phyloP scores from a whole-genome alignment of 495 filamentous ascomycete species.

The Lindgomyces ingoldianus region DNA sequence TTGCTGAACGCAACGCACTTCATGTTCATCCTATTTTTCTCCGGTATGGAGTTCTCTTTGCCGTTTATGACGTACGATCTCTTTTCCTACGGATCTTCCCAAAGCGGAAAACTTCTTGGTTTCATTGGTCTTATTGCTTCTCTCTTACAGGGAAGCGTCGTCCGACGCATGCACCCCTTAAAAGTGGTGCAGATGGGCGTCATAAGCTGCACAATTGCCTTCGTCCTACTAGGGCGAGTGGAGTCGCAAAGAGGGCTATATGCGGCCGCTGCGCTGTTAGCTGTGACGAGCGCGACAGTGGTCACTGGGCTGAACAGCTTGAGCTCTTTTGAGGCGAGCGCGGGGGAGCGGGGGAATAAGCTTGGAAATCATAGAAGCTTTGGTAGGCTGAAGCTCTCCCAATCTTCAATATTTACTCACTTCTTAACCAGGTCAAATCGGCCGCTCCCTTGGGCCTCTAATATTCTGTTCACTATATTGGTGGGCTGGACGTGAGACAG shows the following conservation, averaged over 20 bases:
- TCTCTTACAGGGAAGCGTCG: conserved; percentile 81
- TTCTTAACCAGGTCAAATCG: conserved; percentile 66
- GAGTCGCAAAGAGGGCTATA: conserved; percentile 69
- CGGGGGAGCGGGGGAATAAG: conserved; percentile 79
- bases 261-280: conserved; percentile 74
- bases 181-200: conserved; percentile 77
- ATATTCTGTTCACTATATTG: conserved; percentile 97
- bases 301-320: conserved; percentile 92
- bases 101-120: conserved; percentile 86
- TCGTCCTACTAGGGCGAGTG: conserved; percentile 75
- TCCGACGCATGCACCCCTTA: conserved; percentile 77
- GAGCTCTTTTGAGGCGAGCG: conserved; percentile 81
- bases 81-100: conserved; percentile 73
- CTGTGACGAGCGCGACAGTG: conserved; percentile 87
- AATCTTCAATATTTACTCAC: neutral
- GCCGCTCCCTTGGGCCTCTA: conserved; percentile 80
- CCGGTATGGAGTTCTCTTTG: conserved; percentile 92
- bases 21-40: conserved; percentile 92
- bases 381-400: conserved; percentile 48
- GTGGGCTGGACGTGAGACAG: conserved; percentile 91
- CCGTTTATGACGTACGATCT: conserved; percentile 97
- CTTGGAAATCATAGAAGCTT: conserved; percentile 82
- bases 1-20: conserved; percentile 88
- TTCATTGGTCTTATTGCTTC: conserved; percentile 92
- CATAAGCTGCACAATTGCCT: conserved; percentile 70